Evolutionary conservation across 73 alveolate species (phyloP).

Genomic region (Paramecium sonneborni): DNA sequence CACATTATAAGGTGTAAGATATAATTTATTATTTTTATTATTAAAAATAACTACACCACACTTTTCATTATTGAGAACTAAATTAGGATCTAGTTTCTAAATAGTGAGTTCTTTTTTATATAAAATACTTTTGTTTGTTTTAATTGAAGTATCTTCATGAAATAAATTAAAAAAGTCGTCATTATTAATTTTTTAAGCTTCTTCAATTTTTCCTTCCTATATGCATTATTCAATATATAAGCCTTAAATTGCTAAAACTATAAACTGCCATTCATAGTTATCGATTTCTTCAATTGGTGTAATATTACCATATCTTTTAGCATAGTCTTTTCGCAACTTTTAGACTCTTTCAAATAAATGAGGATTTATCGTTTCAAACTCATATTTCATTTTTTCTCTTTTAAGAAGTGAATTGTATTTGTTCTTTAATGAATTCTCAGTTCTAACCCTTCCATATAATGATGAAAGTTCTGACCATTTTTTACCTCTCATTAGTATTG

Average conservation of each 20-base stretch:
- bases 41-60: conserved; percentile 31
- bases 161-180: conserved; percentile 46
- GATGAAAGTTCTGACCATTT: conserved; percentile 48
- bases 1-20: conserved; percentile 21
- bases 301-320: conserved; percentile 30
- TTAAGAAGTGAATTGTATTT: conserved; percentile 44
- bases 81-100: neutral
- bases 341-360: neutral
- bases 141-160: neutral
- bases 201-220: neutral
- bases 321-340: conserved; percentile 30
- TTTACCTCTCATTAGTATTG: conserved; percentile 17
- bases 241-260: conserved; percentile 39
- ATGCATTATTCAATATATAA: neutral
- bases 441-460: conserved; percentile 51
- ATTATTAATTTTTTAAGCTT: conserved; percentile 42
- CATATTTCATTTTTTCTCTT: conserved; percentile 43
- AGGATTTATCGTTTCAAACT: conserved; percentile 52
- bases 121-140: neutral
- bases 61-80: neutral
- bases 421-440: conserved; percentile 45
- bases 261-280: conserved; percentile 57
- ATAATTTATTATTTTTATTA: neutral
- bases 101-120: neutral
- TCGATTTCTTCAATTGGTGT: conserved; percentile 55